Evolutionary conservation across 1,139 yeast species (phyloP), one percentile per base, ranked within the genome.

Genomic region (Eremothecium gossypii): DNA sequence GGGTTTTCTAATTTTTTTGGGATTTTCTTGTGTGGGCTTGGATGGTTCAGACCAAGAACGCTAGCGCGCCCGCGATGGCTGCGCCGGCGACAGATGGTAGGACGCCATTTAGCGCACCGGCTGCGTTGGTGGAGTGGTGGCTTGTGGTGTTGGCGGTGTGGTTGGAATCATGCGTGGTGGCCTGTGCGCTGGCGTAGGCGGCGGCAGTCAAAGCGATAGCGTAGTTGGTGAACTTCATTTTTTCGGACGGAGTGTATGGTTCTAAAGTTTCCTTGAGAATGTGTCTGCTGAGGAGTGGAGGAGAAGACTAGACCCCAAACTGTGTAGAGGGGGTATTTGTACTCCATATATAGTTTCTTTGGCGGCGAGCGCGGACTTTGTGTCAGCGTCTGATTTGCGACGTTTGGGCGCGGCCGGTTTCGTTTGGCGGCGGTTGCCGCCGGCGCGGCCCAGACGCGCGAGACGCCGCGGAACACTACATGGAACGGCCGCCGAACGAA

Each of bases 31-130:
- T 36, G 13, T 4, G 6, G 31, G 13, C 13, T 29, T 29, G 11
- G 31, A 7, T 5, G 31, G 13, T 41, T 47, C 40, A 54, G 37
- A 53, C 43, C 45, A 55, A 46, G 40, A 54, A 49, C 39, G 57
- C 61, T 37, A 54, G 44, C 38, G 58, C 59, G 45, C 59, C 57
- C 26, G 57, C 58, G 6, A 50, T 49, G 26, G 54, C 57, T 30
- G 57, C 60, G 41, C 53, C 55, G n/a, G 44, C 45, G 29, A 49
- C 47, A 39, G 49, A 50, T 34, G 48, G 47, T 12, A 43, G 49
- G 33, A 38, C 41, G 40, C 47, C 46, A 42, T 40, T 44, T 12
- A 38, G 43, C 36, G 40, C 49, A 33, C 36, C 52, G 33, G 43
- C 49, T 29, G 44, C 45, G 20, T 45, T 38, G 28, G 34, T 20